These are phyloP conservation scores for Stagonosporopsis vannaccii DNA, from an alignment of 2,329 filamentous ascomycete genomes.

Conservation along the genomic window DNA sequence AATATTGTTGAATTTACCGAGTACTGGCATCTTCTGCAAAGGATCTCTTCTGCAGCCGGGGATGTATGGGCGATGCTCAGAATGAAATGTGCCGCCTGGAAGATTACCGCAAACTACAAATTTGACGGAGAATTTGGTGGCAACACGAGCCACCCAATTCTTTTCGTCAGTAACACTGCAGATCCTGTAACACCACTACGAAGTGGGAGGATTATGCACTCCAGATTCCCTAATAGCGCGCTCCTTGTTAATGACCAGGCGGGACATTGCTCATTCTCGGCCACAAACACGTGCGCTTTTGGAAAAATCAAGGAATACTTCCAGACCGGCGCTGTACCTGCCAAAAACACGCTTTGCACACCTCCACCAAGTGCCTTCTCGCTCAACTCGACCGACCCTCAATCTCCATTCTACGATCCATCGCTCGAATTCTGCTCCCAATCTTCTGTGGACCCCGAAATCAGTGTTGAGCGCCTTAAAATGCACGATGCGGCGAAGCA, in stretches of 20 bases:
- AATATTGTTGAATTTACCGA: constrained; percentile 39
- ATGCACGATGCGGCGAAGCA: constrained; percentile 10
- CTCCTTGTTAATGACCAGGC: constrained; percentile 55
- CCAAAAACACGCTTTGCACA: constrained; percentile 54
- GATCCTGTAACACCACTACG: constrained; percentile 67
- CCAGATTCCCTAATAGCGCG: constrained; percentile 53
- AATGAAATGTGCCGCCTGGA: constrained; percentile 51
- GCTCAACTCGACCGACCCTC: constrained; percentile 51
- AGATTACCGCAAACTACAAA: constrained; percentile 43
- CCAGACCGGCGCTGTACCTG: constrained; percentile 55
- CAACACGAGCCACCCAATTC: constrained; percentile 61
- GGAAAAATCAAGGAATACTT: constrained; percentile 49
- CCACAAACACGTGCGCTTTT: constrained; percentile 47
- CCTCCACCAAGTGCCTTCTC: constrained; percentile 42
- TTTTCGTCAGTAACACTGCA: constrained; percentile 64
- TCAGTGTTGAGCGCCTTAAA: neutral
- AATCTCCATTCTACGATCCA: constrained; percentile 38
- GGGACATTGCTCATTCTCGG: constrained; percentile 56
- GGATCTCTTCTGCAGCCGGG: constrained; percentile 46
- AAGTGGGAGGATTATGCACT: constrained; percentile 52
- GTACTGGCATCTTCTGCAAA: constrained; percentile 45
- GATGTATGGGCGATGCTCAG: constrained; percentile 49
- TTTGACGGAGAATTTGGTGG: constrained; percentile 41
- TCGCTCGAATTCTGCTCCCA: constrained; percentile 4
- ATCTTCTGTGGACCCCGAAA: neutral